A percentile compares a stretch with the other conserved stretches of the same genome.
Evolutionary conservation across 2,329 filamentous ascomycete species (phyloP).

Genomic region (Hymenoscyphus linearis): DNA sequence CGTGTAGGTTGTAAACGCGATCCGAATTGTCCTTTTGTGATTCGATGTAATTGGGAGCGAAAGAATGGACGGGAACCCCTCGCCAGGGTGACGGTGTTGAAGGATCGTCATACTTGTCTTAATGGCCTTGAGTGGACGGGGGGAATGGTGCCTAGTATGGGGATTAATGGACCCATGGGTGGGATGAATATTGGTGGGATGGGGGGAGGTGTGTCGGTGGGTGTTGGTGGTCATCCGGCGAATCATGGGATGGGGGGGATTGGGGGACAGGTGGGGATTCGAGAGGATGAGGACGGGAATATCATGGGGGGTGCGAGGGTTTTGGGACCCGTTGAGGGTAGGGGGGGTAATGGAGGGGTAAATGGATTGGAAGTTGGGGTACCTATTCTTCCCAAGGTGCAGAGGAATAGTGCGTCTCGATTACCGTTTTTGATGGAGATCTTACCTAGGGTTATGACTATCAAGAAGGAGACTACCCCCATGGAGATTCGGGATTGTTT

Average conservation of each 20-base stretch:
- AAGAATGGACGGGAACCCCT: conserved; percentile 28
- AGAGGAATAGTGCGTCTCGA: conserved; percentile 29
- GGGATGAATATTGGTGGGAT: conserved; percentile 10
- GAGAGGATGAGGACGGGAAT: conserved; percentile 28
- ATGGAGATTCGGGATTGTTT: conserved; percentile 54
- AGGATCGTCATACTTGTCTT: conserved; percentile 30
- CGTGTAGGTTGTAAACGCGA: conserved; percentile 32
- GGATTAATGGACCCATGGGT: background rate
- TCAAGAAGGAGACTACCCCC: conserved; percentile 53
- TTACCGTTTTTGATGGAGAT: conserved; percentile 55
- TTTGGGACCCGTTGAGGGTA: conserved; percentile 20
- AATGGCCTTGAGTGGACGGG: conserved; percentile 23
- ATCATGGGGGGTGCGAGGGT: conserved; percentile 29
- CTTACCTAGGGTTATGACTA: conserved; percentile 53
- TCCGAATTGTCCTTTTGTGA: conserved; percentile 30
- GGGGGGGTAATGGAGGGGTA: background rate
- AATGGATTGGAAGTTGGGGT: conserved; percentile 2
- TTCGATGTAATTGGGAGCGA: conserved; percentile 32
- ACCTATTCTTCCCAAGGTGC: conserved; percentile 30
- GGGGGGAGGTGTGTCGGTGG: conserved; percentile 4
- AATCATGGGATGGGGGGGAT: conserved; percentile 6
- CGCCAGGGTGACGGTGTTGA: conserved; percentile 29
- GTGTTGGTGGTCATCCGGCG: conserved; percentile 10
- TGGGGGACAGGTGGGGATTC: conserved; percentile 21
- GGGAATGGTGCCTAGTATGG: background rate